A percentile compares a stretch with the other conserved stretches of the same genome.
These are phyloP conservation scores for Cornus kousa DNA, from an alignment of 148 eudicot genomes.

Conservation along the genomic window DNA sequence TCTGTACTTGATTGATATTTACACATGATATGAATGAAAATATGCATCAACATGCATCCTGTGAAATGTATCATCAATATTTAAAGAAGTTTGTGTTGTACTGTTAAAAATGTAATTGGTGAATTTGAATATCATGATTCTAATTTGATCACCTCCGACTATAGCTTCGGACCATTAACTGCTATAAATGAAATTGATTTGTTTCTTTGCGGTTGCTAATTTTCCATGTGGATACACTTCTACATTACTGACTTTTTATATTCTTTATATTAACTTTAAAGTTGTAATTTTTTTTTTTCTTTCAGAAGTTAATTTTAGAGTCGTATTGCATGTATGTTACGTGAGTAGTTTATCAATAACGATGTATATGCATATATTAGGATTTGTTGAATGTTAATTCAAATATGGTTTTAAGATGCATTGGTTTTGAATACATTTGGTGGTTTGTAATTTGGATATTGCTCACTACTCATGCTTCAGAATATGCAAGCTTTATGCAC, in stretches of 20 bases:
- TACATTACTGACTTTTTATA: background rate
- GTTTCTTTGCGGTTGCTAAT: background rate
- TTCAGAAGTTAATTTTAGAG: too few species aligned
- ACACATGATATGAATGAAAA: background rate
- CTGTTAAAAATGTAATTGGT: background rate
- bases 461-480: too few species aligned
- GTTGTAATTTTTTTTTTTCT: too few species aligned
- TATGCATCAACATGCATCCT: background rate
- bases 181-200: background rate
- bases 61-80: slow-evolving; percentile 4
- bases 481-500: too few species aligned
- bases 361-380: too few species aligned
- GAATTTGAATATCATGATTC: background rate
- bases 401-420: background rate
- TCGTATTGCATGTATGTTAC: too few species aligned
- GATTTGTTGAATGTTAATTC: background rate
- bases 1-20: background rate
- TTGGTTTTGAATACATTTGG: background rate
- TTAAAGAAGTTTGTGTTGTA: background rate
- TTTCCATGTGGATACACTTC: background rate
- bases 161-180: slow-evolving; percentile 5
- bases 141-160: background rate
- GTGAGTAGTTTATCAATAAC: too few species aligned
- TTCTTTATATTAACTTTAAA: background rate
- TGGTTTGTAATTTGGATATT: too few species aligned